These are phyloP conservation scores for Talaromyces sp. DNA, from an alignment of 2,329 filamentous ascomycete genomes.

Conservation along the genomic window DNA sequence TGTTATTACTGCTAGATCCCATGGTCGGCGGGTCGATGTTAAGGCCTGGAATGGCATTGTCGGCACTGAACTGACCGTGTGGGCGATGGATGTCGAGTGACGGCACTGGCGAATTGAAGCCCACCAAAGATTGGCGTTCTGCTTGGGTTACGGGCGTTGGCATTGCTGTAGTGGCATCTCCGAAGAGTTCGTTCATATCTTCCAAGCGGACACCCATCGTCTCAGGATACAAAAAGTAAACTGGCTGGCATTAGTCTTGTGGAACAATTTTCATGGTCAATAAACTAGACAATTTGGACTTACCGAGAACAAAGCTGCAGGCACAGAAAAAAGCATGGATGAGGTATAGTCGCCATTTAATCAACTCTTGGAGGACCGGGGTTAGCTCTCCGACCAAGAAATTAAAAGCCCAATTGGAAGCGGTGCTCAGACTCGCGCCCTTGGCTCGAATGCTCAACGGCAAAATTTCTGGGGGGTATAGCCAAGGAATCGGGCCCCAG, in stretches of 20 bases:
- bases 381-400: slow-evolving; percentile 96
- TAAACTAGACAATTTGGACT: slow-evolving; percentile 37
- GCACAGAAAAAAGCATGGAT: slow-evolving; percentile 97
- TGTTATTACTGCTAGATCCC: slow-evolving; percentile 44
- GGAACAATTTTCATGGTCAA: slow-evolving; percentile 3
- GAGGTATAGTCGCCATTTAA: slow-evolving; percentile 90
- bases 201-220: slow-evolving; percentile 92
- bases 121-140: slow-evolving; percentile 78
- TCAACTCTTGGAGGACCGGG: slow-evolving; percentile 83
- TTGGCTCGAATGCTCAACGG: slow-evolving; percentile 95
- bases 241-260: slow-evolving; percentile 43
- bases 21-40: slow-evolving; percentile 74
- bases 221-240: slow-evolving; percentile 96
- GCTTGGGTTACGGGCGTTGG: slow-evolving; percentile 71
- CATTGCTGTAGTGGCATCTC: slow-evolving; percentile 80
- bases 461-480: slow-evolving; percentile 98
- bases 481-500: slow-evolving; percentile 98
- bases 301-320: slow-evolving; percentile 91
- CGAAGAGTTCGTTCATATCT: slow-evolving; percentile 93
- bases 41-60: slow-evolving; percentile 70
- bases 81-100: slow-evolving; percentile 64
- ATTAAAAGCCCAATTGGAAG: slow-evolving; percentile 97
- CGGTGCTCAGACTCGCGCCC: slow-evolving; percentile 91
- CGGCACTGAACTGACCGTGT: slow-evolving; percentile 48
- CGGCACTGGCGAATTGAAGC: slow-evolving; percentile 70